Evolutionary conservation across 345 rosid genomes (phyloP).

Genomic region (Syzygium aqueum): DNA sequence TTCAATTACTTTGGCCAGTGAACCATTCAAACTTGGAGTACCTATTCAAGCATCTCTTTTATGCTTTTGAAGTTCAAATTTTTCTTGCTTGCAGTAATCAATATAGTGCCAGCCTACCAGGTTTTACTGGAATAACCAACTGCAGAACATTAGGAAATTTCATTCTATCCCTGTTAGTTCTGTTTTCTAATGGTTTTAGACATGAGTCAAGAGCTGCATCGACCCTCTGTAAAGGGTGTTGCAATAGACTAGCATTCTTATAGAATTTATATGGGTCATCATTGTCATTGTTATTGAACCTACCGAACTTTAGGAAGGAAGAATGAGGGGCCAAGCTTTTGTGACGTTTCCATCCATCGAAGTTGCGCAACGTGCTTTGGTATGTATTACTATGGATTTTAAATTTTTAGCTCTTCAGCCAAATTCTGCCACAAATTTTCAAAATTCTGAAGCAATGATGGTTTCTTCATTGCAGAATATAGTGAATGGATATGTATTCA

Average conservation of each 20-base stretch:
- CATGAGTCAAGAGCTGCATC: background rate
- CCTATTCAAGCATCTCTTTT: background rate
- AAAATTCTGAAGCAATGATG: background rate
- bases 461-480: slow-evolving; percentile 51
- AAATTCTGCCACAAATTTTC: background rate
- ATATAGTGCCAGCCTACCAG: background rate
- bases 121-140: background rate
- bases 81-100: background rate
- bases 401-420: background rate
- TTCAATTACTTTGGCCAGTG: background rate
- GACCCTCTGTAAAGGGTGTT: background rate
- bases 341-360: slow-evolving; percentile 87
- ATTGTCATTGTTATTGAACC: background rate
- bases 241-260: background rate
- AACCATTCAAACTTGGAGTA: background rate
- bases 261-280: background rate
- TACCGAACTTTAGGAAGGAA: slow-evolving; percentile 63
- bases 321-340: slow-evolving; percentile 98
- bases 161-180: background rate
- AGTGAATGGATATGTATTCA: slow-evolving; percentile 71
- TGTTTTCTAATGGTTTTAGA: background rate
- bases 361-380: slow-evolving; percentile 81
- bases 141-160: background rate
- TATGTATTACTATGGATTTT: slow-evolving; percentile 15
- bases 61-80: background rate